These are phyloP conservation scores for Drosera spatulata DNA, from an alignment of 179 eudicot genomes.

Conservation along the genomic window DNA sequence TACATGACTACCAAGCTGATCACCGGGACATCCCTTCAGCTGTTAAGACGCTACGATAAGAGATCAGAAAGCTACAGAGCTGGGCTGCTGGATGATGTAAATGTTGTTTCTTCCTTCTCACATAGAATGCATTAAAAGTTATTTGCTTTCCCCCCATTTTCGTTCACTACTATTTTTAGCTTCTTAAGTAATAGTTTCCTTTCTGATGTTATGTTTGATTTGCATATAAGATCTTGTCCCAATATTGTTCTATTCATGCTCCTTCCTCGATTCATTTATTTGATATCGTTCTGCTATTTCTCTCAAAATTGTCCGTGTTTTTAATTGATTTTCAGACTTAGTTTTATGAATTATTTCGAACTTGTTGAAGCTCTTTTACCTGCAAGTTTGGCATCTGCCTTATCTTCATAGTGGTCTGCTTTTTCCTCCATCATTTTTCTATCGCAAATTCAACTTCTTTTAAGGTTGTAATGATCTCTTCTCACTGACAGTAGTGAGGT, in stretches of 20 bases:
- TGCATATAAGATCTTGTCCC: too few species aligned
- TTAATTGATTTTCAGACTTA: too few species aligned
- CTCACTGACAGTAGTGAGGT: too few species aligned
- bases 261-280: too few species aligned
- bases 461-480: too few species aligned
- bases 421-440: constrained; percentile 5
- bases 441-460: neutral
- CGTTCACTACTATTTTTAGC: too few species aligned
- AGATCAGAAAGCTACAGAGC: constrained; percentile 67
- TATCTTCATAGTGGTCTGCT: neutral
- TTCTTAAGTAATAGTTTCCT: too few species aligned
- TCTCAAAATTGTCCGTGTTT: too few species aligned
- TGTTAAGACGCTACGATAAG: constrained; percentile 82
- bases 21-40: constrained; percentile 80
- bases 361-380: neutral
- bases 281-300: too few species aligned
- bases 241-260: too few species aligned
- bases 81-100: constrained; percentile 82
- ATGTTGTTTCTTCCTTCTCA: constrained; percentile 6
- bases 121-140: neutral
- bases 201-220: too few species aligned
- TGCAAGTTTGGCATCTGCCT: neutral
- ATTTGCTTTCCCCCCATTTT: too few species aligned
- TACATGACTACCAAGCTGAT: constrained; percentile 95
- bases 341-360: neutral